A percentile compares a stretch with the other conserved stretches of the same genome.
Evolutionary conservation across 352 stramenopile genomes (phyloP).

Genomic region (Discostella stelligera): DNA sequence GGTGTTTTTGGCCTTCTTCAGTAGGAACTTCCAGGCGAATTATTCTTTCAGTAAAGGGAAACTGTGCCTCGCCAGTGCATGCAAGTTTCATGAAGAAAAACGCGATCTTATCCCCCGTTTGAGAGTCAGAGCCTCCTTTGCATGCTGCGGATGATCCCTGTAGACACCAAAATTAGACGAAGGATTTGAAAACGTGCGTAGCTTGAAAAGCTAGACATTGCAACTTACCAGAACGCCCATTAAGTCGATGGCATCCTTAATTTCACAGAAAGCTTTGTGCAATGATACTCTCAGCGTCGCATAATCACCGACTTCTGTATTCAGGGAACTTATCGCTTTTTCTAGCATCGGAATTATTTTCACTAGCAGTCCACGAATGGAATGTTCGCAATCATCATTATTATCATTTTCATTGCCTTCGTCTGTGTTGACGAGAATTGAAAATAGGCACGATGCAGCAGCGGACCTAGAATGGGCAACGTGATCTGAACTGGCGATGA

Average conservation of each 20-base stretch:
- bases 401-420: slow-evolving; percentile 15
- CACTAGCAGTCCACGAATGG: slow-evolving; percentile 11
- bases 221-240: slow-evolving; percentile 40
- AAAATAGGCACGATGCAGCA: slow-evolving; percentile 61
- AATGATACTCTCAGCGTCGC: slow-evolving; percentile 6
- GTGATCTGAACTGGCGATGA: slow-evolving; percentile 43
- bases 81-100: slow-evolving; percentile 62
- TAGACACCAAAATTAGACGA: neutral
- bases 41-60: slow-evolving; percentile 24
- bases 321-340: slow-evolving; percentile 19
- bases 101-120: slow-evolving; percentile 54
- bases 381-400: slow-evolving; percentile 4
- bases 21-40: neutral
- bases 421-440: slow-evolving; percentile 32
- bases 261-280: slow-evolving; percentile 11
- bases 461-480: slow-evolving; percentile 39
- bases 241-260: slow-evolving; percentile 42
- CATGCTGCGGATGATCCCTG: slow-evolving; percentile 53
- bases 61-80: slow-evolving; percentile 39
- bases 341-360: slow-evolving; percentile 21
- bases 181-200: neutral
- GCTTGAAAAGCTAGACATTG: neutral
- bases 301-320: slow-evolving; percentile 9
- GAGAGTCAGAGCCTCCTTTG: slow-evolving; percentile 47
- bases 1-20: slow-evolving; percentile 20